Evolutionary conservation across 2,329 filamentous ascomycete genomes (phyloP).

Genomic region (Clarireedia homoeocarpa): DNA sequence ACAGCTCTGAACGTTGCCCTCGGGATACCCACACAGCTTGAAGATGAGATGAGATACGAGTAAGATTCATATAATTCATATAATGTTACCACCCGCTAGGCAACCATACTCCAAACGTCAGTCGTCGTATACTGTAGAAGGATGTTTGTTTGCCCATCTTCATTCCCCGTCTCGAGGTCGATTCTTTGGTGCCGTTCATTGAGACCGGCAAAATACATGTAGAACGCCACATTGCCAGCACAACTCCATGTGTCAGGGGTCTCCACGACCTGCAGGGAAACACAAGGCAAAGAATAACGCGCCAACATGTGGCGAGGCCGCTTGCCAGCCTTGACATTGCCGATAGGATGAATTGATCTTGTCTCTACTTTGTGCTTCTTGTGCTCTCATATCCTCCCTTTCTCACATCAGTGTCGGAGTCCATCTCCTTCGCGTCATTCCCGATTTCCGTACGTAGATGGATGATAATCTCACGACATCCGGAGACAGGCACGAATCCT

Average conservation of each 20-base stretch:
- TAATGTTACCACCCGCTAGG: not conserved
- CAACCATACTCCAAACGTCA: not conserved
- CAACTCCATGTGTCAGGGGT: conserved; percentile 2
- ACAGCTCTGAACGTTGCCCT: not conserved
- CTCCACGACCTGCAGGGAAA: conserved; percentile 6
- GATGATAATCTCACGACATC: too few species aligned
- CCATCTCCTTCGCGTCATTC: not conserved
- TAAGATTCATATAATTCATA: not conserved
- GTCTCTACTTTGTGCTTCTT: not conserved
- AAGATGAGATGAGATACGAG: conserved; percentile 9
- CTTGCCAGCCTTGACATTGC: conserved; percentile 5
- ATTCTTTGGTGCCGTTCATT: not conserved
- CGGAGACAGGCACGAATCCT: too few species aligned
- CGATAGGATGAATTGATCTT: not conserved
- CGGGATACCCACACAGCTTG: conserved; percentile 1
- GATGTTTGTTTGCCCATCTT: not conserved
- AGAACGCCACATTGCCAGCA: not conserved
- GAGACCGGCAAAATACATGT: not conserved
- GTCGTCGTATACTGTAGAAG: not conserved
- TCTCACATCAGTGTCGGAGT: not conserved
- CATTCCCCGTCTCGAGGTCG: not conserved
- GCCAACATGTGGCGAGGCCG: not conserved
- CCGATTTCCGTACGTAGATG: not conserved
- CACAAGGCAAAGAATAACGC: conserved; percentile 4
- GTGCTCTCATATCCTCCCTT: not conserved